Base-by-base conservation (phyloP, 768 basidiomycete genomes). In the Galerina marginata region DNA sequence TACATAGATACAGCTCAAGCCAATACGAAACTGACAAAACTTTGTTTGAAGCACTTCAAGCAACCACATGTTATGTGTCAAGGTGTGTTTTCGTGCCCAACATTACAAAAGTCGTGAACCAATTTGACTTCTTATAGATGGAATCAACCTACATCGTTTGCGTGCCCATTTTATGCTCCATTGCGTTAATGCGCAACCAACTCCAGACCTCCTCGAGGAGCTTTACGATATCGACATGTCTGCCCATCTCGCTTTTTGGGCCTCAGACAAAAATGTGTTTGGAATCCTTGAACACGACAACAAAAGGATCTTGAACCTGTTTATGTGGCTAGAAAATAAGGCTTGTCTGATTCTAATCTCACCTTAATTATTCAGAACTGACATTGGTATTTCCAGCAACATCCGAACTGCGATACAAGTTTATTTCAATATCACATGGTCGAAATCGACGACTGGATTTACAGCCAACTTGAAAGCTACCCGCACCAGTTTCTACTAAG, bases 131-230 rank as follows among this genome's bases (percentile, higher is more conserved):
- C 3, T 49, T 3, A 7, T 26, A 57, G 56, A 57, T 40, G 56
- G 38, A 9, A 46, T 60, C 25, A 55, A 57, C 25, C 48, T 38
- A 15, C 60, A 61, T 50, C 49, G 57, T 38, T 44, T 61, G n/a
- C 54, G 60, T 53, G n/a, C 55, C 12, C 42, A 57, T 20, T 57
- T 61, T n/a, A 61, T 61, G 60, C 25, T 61, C 9, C 50, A 61
- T 9, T 45, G 48, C 23, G 23, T 57, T 29, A 57, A 40, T 39
- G 37, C 49, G 2, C 9, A 56, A 6, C 16, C 26, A 42, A 56
- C 49, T 6, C 14, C 40, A 11, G 48, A 56, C 37, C 33, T 61
- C 6, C 26, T 57, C 26, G 42, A 56, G 25, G 55, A 56, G 16
- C 29, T 61, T 9, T 56, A 44, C 37, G 50, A 57, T 29, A 29